These are phyloP conservation scores for Pythium oligandrum DNA, from an alignment of 352 stramenopile species.

Conservation along the genomic window DNA sequence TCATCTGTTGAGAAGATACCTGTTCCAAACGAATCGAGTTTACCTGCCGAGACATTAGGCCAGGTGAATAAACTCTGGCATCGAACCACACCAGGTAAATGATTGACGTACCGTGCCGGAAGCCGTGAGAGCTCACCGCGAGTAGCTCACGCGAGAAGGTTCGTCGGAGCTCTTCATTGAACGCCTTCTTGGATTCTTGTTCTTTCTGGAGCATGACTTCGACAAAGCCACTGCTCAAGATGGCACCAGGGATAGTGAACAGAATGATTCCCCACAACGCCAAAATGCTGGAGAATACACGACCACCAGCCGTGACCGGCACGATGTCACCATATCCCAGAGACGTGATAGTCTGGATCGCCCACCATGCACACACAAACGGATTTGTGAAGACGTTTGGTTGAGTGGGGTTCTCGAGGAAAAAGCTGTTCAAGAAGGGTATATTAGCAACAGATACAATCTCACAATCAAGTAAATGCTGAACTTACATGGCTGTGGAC, in stretches of 20 bases:
- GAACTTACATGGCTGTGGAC: constrained; percentile 76
- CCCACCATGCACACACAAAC: constrained; percentile 72
- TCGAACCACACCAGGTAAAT: too few species aligned
- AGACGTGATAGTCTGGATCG: constrained; percentile 80
- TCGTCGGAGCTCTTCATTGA: constrained; percentile 48
- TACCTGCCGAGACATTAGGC: too few species aligned
- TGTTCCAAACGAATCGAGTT: too few species aligned
- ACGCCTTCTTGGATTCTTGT: constrained; percentile 42
- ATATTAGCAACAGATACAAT: background rate
- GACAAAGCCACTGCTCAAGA: constrained; percentile 76
- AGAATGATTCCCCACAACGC: constrained; percentile 84
- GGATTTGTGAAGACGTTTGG: constrained; percentile 77
- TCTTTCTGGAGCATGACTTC: constrained; percentile 84
- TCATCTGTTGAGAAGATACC: too few species aligned
- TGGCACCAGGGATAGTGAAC: constrained; percentile 79
- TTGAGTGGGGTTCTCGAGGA: constrained; percentile 69
- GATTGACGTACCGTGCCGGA: too few species aligned
- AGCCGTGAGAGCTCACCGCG: constrained; percentile 28
- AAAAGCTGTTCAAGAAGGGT: constrained; percentile 39
- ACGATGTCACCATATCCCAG: constrained; percentile 87
- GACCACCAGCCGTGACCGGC: constrained; percentile 54
- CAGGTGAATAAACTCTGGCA: too few species aligned
- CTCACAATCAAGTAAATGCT: background rate
- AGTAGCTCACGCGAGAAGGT: constrained; percentile 46
- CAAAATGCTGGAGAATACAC: constrained; percentile 69